These are phyloP conservation scores for Thelonectria discophora DNA, from an alignment of 2,329 filamentous ascomycete species.

Conservation along the genomic window DNA sequence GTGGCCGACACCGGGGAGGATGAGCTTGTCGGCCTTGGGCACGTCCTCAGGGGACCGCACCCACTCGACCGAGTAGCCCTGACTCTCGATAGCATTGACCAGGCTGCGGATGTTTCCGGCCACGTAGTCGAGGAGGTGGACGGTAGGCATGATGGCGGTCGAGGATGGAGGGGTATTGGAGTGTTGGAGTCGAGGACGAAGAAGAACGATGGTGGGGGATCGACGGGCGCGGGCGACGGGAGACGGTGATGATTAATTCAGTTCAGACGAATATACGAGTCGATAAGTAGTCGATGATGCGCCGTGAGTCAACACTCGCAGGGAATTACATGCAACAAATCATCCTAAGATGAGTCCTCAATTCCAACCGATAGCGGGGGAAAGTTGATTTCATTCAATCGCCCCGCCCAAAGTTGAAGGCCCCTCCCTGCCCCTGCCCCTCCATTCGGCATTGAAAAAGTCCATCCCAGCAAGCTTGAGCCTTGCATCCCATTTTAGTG, in stretches of 20 bases:
- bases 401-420: constrained; percentile 39
- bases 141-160: constrained; percentile 70
- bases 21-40: constrained; percentile 87
- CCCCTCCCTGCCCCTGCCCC: constrained; percentile 28
- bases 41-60: constrained; percentile 86
- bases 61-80: constrained; percentile 94
- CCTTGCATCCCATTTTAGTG: constrained; percentile 26
- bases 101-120: constrained; percentile 96
- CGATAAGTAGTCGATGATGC: neutral
- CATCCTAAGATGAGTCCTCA: constrained; percentile 29
- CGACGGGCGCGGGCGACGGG: constrained; percentile 17
- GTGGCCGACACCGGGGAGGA: constrained; percentile 95
- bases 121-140: constrained; percentile 86
- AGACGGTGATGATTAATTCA: neutral
- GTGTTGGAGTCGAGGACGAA: constrained; percentile 16
- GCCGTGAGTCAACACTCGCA: constrained; percentile 30
- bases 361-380: constrained; percentile 39
- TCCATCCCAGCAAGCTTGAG: too few species aligned
- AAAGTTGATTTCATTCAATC: constrained; percentile 17
- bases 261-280: neutral
- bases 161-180: constrained; percentile 26
- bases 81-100: constrained; percentile 96
- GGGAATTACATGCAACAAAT: constrained; percentile 13
- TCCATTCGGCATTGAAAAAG: neutral
- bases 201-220: constrained; percentile 8